Evolutionary conservation across 2,329 filamentous ascomycete species (phyloP).

Genomic region (Phoma sp.): DNA sequence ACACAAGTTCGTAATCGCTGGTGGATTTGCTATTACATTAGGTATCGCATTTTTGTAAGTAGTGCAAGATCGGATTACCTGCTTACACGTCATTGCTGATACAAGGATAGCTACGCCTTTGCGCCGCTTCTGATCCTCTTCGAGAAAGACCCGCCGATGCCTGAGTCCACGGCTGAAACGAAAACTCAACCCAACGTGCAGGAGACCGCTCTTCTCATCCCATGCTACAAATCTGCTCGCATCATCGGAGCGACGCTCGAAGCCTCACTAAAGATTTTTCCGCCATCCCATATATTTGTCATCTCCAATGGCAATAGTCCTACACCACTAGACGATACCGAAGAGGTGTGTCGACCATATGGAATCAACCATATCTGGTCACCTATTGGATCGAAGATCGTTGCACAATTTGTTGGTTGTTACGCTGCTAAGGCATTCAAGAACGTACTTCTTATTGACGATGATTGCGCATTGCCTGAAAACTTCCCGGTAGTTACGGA

Average conservation of each 20-base stretch:
- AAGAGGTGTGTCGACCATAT: slow-evolving; percentile 51
- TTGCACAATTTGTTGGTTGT: slow-evolving; percentile 57
- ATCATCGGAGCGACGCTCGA: slow-evolving; percentile 52
- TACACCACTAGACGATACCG: slow-evolving; percentile 56
- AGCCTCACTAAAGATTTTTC: slow-evolving; percentile 56
- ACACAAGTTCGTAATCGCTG: slow-evolving; percentile 50
- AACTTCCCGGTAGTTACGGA: slow-evolving; percentile 57
- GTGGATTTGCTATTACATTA: slow-evolving; percentile 51
- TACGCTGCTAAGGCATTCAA: slow-evolving; percentile 54
- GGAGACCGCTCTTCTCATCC: slow-evolving; percentile 54
- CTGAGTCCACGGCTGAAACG: slow-evolving; percentile 22
- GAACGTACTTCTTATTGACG: slow-evolving; percentile 57
- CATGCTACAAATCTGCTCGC: slow-evolving; percentile 55
- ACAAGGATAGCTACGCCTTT: slow-evolving; percentile 26
- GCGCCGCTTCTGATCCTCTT: slow-evolving; percentile 43
- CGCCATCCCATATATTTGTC: slow-evolving; percentile 54
- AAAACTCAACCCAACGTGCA: slow-evolving; percentile 31
- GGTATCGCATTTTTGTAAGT: slow-evolving; percentile 45
- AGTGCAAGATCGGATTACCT: no score
- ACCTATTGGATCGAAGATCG: slow-evolving; percentile 57
- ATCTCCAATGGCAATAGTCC: slow-evolving; percentile 58
- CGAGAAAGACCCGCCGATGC: slow-evolving; percentile 35
- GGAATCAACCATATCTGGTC: slow-evolving; percentile 58
- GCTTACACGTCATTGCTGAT: neutral
- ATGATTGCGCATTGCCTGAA: slow-evolving; percentile 56